Percentiles rank a stretch among this genome's conserved stretches.
These are phyloP conservation scores for Phytophthora ramorum DNA, from an alignment of 352 stramenopile species.

Conservation along the genomic window DNA sequence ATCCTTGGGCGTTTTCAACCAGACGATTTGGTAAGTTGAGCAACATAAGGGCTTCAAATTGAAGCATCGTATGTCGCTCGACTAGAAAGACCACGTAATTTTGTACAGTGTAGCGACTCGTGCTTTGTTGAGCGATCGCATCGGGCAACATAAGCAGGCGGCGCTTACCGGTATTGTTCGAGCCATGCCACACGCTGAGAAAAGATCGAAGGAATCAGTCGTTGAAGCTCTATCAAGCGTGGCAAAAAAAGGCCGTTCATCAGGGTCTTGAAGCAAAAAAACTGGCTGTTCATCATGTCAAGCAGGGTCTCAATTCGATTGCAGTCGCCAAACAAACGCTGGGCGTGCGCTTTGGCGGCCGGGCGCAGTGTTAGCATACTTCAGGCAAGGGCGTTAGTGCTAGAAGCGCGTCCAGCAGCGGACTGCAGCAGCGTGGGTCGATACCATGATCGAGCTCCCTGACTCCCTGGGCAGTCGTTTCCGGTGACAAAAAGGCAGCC, in stretches of 20 bases:
- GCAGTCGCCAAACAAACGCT: background rate
- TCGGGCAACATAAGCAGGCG: background rate
- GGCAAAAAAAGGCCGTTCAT: no score
- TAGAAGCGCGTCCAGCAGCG: no score
- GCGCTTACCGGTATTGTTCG: background rate
- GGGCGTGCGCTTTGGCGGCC: no score
- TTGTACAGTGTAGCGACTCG: no score
- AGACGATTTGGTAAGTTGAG: background rate
- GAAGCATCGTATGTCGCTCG: background rate
- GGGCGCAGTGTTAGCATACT: no score
- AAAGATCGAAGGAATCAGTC: background rate
- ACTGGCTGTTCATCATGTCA: background rate
- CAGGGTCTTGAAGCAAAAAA: no score
- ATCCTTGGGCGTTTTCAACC: no score
- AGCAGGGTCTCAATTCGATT: background rate
- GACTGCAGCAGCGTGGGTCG: no score
- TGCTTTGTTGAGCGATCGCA: background rate
- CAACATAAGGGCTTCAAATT: background rate
- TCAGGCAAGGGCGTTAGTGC: no score
- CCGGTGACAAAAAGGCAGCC: background rate
- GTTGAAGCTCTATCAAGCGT: background rate
- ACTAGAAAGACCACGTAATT: background rate
- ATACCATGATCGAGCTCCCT: no score
- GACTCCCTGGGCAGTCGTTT: background rate
- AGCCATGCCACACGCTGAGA: background rate